phyloP scores from a whole-genome alignment of 2,329 filamentous ascomycete species.

The Claviceps fusiformis region DNA sequence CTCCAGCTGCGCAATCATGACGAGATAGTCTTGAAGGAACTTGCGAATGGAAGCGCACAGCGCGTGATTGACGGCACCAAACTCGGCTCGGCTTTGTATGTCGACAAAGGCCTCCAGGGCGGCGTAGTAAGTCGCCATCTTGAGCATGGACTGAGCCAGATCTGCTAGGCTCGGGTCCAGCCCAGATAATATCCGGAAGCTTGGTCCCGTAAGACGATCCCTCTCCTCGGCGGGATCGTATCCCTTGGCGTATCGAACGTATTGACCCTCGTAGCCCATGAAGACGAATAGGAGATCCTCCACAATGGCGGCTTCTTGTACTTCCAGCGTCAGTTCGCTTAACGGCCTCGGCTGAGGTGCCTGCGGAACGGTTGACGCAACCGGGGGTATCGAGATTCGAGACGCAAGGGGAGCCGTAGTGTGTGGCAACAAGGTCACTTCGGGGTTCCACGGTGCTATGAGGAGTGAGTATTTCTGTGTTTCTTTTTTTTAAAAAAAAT shows the following conservation, averaged over 20 bases:
- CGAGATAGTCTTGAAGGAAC: constrained; percentile 81
- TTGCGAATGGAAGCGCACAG: constrained; percentile 90
- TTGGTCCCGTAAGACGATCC: constrained; percentile 70
- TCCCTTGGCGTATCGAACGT: constrained; percentile 70
- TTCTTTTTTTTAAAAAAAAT: too few species aligned
- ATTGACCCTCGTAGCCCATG: constrained; percentile 98
- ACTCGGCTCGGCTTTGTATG: constrained; percentile 83
- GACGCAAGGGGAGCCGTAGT: constrained; percentile 60
- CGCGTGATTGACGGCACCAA: constrained; percentile 88
- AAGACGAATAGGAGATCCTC: constrained; percentile 90
- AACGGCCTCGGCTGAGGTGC: constrained; percentile 59
- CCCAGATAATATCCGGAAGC: constrained; percentile 65
- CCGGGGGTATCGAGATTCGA: constrained; percentile 49
- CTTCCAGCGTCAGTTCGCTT: constrained; percentile 58
- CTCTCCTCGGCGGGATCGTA: constrained; percentile 81
- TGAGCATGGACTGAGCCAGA: constrained; percentile 75
- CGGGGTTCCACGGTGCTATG: constrained; percentile 58
- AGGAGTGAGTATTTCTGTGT: neutral
- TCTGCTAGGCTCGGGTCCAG: constrained; percentile 87
- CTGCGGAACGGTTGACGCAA: constrained; percentile 61
- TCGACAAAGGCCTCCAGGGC: constrained; percentile 89
- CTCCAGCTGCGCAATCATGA: constrained; percentile 86
- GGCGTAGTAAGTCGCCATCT: constrained; percentile 86
- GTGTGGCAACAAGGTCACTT: constrained; percentile 57
- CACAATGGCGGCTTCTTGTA: constrained; percentile 74